These are phyloP conservation scores for Phoma sp. DNA, from an alignment of 2,329 filamentous ascomycete genomes.

Conservation along the genomic window DNA sequence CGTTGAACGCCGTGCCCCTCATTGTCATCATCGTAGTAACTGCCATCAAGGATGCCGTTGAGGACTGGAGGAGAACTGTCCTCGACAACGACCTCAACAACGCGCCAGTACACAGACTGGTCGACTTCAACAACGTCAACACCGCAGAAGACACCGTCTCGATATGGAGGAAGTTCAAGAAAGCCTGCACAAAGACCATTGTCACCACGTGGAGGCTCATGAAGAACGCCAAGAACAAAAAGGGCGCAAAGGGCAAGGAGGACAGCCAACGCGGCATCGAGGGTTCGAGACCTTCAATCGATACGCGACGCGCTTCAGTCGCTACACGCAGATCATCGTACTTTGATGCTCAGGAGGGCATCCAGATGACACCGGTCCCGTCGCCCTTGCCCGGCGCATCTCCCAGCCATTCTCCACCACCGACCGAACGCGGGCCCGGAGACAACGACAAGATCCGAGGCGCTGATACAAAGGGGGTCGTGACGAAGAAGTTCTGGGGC, in stretches of 20 bases:
- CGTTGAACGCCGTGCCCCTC: slow-evolving; percentile 85
- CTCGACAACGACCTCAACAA: slow-evolving; percentile 96
- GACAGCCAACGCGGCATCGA: slow-evolving; percentile 58
- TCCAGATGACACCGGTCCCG: slow-evolving; percentile 94
- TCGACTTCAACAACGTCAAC: slow-evolving; percentile 93
- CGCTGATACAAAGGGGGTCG: slow-evolving; percentile 28
- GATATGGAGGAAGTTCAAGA: slow-evolving; percentile 87
- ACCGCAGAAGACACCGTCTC: slow-evolving; percentile 86
- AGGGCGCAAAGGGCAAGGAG: slow-evolving; percentile 46
- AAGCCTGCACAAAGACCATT: slow-evolving; percentile 73
- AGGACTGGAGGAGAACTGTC: slow-evolving; percentile 90
- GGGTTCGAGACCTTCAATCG: slow-evolving; percentile 70
- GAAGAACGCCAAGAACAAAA: slow-evolving; percentile 51
- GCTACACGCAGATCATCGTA: slow-evolving; percentile 60
- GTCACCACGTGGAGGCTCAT: slow-evolving; percentile 61
- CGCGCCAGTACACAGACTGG: slow-evolving; percentile 86
- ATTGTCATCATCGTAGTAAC: slow-evolving; percentile 92
- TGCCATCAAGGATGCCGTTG: slow-evolving; percentile 90
- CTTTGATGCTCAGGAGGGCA: slow-evolving; percentile 66
- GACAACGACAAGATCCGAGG: slow-evolving; percentile 37
- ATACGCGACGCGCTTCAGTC: slow-evolving; percentile 66
- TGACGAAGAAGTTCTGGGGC: slow-evolving; percentile 63
- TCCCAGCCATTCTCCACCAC: slow-evolving; percentile 34
- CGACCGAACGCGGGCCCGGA: slow-evolving; percentile 35
- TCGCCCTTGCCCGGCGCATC: slow-evolving; percentile 70